phyloP scores from a whole-genome alignment of 805 yeast genomes.

The Teunomyces kruisii region DNA sequence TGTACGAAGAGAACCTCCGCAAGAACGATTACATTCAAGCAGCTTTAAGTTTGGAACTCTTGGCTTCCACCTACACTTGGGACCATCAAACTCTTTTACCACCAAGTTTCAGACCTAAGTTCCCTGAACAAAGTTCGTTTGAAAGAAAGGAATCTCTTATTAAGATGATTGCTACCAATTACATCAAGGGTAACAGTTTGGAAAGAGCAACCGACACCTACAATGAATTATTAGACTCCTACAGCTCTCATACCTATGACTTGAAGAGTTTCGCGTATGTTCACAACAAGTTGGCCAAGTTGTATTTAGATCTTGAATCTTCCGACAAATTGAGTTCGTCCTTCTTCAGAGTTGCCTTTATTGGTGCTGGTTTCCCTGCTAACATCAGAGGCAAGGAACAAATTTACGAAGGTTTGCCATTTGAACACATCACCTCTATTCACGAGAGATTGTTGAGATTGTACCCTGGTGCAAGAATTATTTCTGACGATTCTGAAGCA shows the following conservation, averaged over 20 bases:
- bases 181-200: slow-evolving; percentile 66
- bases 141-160: slow-evolving; percentile 74
- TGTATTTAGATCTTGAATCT: slow-evolving; percentile 66
- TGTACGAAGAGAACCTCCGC: slow-evolving; percentile 62
- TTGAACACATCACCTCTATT: slow-evolving; percentile 82
- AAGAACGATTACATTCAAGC: slow-evolving; percentile 76
- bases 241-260: slow-evolving; percentile 71
- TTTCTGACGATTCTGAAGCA: slow-evolving; percentile 61
- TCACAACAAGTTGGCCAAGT: slow-evolving; percentile 62
- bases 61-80: slow-evolving; percentile 80
- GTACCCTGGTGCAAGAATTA: slow-evolving; percentile 79
- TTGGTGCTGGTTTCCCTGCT: slow-evolving; percentile 83
- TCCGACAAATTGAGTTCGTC: slow-evolving; percentile 75
- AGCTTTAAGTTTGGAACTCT: slow-evolving; percentile 72
- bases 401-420: slow-evolving; percentile 83
- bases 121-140: slow-evolving; percentile 80
- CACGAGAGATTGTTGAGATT: slow-evolving; percentile 70
- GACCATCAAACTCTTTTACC: slow-evolving; percentile 56
- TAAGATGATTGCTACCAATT: slow-evolving; percentile 68
- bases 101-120: slow-evolving; percentile 59
- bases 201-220: slow-evolving; percentile 80
- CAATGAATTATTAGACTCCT: slow-evolving; percentile 74
- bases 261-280: slow-evolving; percentile 72
- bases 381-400: slow-evolving; percentile 74
- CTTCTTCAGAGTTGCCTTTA: slow-evolving; percentile 73